Percentiles rank a stretch among this genome's conserved stretches.
Evolutionary conservation across 306 rosid species (phyloP).

Genomic region (Corylus heterophylla): DNA sequence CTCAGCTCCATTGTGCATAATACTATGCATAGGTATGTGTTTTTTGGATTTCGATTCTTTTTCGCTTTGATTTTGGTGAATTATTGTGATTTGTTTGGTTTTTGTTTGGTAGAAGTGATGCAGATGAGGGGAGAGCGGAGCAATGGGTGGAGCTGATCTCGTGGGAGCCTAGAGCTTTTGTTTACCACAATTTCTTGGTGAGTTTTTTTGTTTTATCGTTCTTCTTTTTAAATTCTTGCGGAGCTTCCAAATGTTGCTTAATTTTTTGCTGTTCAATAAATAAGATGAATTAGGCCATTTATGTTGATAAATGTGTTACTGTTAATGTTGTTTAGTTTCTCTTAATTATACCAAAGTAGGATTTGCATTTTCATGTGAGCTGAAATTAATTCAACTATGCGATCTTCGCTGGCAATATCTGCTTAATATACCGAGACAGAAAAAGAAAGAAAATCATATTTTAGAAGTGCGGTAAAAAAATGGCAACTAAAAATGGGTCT

Average conservation of each 20-base stretch:
- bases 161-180: constrained; percentile 97
- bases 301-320: not conserved
- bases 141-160: constrained; percentile 90
- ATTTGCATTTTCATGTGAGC: not conserved
- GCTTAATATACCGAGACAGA: not conserved
- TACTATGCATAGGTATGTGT: constrained; percentile 40
- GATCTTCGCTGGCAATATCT: not conserved
- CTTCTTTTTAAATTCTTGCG: not conserved
- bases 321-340: not conserved
- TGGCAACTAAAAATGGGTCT: not conserved
- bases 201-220: constrained; percentile 2
- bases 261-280: not conserved
- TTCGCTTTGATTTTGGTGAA: not conserved
- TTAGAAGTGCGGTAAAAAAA: not conserved
- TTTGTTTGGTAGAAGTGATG: constrained; percentile 25
- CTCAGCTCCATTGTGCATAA: constrained; percentile 72
- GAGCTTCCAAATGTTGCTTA: not conserved
- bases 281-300: not conserved
- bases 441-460: not conserved
- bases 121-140: constrained; percentile 55
- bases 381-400: not conserved
- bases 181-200: constrained; percentile 92
- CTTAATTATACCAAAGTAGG: not conserved
- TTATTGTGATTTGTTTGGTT: constrained; percentile 14
- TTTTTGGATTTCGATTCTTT: not conserved